Base-by-base conservation (phyloP, 106 monocot genomes). In the Dendrobium huoshanense region DNA sequence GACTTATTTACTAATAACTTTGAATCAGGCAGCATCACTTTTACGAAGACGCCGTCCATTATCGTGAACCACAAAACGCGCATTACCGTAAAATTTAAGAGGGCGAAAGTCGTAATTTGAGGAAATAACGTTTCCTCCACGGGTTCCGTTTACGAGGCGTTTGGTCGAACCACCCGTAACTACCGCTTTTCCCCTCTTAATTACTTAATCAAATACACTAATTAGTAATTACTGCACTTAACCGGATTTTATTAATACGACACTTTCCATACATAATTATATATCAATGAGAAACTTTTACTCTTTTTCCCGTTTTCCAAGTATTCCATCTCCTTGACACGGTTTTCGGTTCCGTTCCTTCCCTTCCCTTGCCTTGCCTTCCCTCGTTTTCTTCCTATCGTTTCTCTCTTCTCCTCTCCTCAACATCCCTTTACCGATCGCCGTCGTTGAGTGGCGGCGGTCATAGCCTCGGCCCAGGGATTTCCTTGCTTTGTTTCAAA, bases 161-260 rank as follows among this genome's bases (percentile, higher is more conserved):
- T 80, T 73, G 80, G 80, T 80, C 80, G 72, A 80, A 80, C 80
- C 51, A 80, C 80, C 70, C 47, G 13, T 65, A 80, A 73, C 80
- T 54, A 54, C 80, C 80, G 58, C 49, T 73, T 72, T 44, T 74
- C 20, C 3, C 74, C 43, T 20, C n/a, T 29, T 74, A 44, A 43
- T 74, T 74, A 44, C 29, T 43, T 7, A 24, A 1, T 4, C 10
- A 17, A 70, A 24, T 70, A 33, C 70, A 70, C 5, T 70, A 70
- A 70, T 70, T 37, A 70, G 1, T 70, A 70, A 70, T 70, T 37
- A 70, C 16, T 31, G 37, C 43, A 20, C 43, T 1, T 13, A 40
- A 40, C 72, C 27, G 37, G 37, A 33, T 72, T 7, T 72, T 16
- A 72, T 16, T 25, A 65, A 13, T 40, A 5, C 4, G 37, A 72